A percentile compares a stretch with the other conserved stretches of the same genome.
Conservation (phyloP, 2,329 filamentous ascomycete species). For the Pseudogymnoascus sp. region DNA sequence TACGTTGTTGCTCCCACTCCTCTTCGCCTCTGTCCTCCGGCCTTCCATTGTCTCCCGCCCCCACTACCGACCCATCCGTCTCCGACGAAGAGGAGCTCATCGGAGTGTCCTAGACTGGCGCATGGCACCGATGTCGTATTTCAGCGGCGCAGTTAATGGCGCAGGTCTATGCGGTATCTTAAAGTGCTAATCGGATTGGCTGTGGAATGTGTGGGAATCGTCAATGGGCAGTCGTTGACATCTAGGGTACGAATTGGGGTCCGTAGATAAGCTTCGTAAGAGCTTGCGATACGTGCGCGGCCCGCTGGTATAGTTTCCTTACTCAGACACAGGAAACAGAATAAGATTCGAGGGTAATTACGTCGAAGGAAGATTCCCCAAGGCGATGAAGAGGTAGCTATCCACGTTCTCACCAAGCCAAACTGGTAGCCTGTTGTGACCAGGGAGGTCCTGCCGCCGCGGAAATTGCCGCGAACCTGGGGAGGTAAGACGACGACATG, state of each 20-base stretch:
- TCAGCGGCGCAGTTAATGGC: constrained; percentile 13
- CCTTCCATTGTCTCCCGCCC: constrained; percentile 38
- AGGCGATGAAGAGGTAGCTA: neutral
- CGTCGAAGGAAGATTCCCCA: neutral
- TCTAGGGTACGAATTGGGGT: constrained; percentile 2
- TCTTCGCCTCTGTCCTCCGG: constrained; percentile 16
- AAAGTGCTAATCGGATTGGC: constrained; percentile 1
- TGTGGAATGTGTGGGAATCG: neutral
- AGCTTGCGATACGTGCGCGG: neutral
- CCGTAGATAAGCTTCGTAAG: neutral
- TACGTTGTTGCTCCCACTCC: constrained; percentile 18
- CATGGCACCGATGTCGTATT: constrained; percentile 22
- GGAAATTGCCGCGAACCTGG: constrained; percentile 8
- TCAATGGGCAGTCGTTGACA: neutral
- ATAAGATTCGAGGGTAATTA: neutral
- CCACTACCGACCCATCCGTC: constrained; percentile 46
- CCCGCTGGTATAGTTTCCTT: neutral
- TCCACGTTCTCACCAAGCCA: neutral
- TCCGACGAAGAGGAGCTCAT: constrained; percentile 63
- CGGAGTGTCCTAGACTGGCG: constrained; percentile 34
- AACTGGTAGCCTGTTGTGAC: constrained; percentile 6
- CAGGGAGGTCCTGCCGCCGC: neutral
- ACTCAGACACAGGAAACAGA: neutral
- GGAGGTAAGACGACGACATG: neutral
- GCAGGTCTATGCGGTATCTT: neutral